phyloP scores from a whole-genome alignment of 345 rosid species.

The Melastoma malabathricum region DNA sequence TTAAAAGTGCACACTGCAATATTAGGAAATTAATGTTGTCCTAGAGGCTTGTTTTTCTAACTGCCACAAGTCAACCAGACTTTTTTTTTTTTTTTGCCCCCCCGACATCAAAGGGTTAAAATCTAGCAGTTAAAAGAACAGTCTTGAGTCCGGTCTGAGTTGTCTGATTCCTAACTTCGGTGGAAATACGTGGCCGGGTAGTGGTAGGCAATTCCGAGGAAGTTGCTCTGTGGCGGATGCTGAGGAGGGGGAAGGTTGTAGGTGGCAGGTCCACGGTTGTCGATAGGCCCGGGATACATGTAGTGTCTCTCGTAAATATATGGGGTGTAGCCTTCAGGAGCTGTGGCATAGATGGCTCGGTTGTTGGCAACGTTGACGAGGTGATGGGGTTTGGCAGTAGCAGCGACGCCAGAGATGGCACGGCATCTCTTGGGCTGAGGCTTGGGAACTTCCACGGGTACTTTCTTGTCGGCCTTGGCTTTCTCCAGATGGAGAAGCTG shows the following conservation, averaged over 20 bases:
- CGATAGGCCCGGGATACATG: slow-evolving; percentile 42
- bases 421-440: slow-evolving; percentile 93
- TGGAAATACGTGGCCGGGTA: slow-evolving; percentile 78
- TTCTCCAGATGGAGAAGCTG: slow-evolving; percentile 75
- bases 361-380: slow-evolving; percentile 28
- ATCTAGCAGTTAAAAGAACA: slow-evolving; percentile 10
- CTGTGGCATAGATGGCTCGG: slow-evolving; percentile 51
- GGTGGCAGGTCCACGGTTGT: slow-evolving; percentile 41
- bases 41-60: too few species aligned
- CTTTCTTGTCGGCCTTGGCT: slow-evolving; percentile 85
- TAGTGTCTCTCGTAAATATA: slow-evolving; percentile 76
- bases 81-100: too few species aligned
- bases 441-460: slow-evolving; percentile 67
- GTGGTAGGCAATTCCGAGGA: slow-evolving; percentile 82
- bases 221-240: slow-evolving; percentile 69
- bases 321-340: slow-evolving; percentile 59
- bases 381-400: slow-evolving; percentile 50
- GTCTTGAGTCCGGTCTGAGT: too few species aligned
- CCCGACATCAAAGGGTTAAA: slow-evolving; percentile 3
- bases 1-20: too few species aligned
- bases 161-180: slow-evolving; percentile 15
- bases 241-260: slow-evolving; percentile 49
- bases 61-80: too few species aligned
- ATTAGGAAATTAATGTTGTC: too few species aligned
- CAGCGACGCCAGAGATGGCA: slow-evolving; percentile 21